Evolutionary conservation across 2,329 filamentous ascomycete genomes (phyloP).

Genomic region (Trichoderma guizhouense): DNA sequence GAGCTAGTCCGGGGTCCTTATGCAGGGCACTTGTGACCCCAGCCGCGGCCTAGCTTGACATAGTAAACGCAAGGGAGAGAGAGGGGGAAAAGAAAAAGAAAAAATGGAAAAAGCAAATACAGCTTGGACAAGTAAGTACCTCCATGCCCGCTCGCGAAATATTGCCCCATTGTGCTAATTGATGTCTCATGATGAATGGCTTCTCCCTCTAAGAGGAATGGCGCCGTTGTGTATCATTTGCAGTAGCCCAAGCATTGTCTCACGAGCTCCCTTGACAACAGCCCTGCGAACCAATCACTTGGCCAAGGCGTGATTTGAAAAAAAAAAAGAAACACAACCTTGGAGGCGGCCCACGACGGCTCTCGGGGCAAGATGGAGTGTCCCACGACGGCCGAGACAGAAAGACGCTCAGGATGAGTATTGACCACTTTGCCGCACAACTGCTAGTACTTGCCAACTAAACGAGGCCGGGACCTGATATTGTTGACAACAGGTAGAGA

Average conservation of each 20-base stretch:
- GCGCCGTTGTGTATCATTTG: neutral
- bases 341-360: neutral
- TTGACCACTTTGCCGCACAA: neutral
- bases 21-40: constrained; percentile 1
- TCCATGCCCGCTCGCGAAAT: neutral
- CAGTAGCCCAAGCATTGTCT: neutral
- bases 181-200: neutral
- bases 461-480: neutral
- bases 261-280: neutral
- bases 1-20: neutral
- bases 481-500: neutral
- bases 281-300: neutral
- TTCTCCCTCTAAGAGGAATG: neutral
- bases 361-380: neutral
- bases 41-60: neutral
- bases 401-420: neutral
- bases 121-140: neutral
- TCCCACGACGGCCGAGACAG: neutral
- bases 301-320: neutral
- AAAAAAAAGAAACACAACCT: neutral
- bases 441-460: neutral
- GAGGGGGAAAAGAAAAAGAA: neutral
- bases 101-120: neutral
- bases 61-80: neutral
- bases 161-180: neutral